Evolutionary conservation across 2,329 filamentous ascomycete species (phyloP).

Genomic region (Fusarium liriodendri): DNA sequence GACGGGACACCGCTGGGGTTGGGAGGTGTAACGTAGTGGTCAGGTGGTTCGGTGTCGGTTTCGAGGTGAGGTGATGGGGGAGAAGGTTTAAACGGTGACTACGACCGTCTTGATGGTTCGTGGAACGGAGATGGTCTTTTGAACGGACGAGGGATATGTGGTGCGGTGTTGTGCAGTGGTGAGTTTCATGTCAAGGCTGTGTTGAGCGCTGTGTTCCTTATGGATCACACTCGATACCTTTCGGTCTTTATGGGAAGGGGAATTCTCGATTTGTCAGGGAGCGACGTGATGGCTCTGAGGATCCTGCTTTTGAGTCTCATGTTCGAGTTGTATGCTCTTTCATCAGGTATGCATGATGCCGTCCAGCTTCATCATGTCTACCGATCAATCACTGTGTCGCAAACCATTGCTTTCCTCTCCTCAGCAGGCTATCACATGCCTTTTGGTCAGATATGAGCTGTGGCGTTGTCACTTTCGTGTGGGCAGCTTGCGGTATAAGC

Average conservation of each 20-base stretch:
- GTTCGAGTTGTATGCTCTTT: not conserved
- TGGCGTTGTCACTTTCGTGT: not conserved
- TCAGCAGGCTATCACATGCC: not conserved
- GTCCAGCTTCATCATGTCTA: not conserved
- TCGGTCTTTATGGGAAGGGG: not conserved
- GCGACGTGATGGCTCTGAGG: too few relatives aligned
- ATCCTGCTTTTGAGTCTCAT: not conserved
- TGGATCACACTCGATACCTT: not conserved
- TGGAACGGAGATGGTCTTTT: not conserved
- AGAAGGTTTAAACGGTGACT: slow-evolving; percentile 1
- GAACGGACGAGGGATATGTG: not conserved
- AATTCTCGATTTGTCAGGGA: not conserved
- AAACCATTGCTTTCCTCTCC: not conserved
- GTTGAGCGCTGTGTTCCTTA: not conserved
- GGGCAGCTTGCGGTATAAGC: not conserved
- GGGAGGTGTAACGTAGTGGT: not conserved
- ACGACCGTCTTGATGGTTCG: slow-evolving; percentile 13
- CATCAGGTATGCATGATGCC: not conserved
- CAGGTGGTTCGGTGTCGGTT: slow-evolving; percentile 11
- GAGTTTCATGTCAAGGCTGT: not conserved
- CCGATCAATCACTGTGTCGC: not conserved
- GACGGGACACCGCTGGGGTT: not conserved
- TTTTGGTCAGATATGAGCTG: not conserved
- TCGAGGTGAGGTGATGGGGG: not conserved
- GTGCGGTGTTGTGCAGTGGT: not conserved